phyloP scores from a whole-genome alignment of 495 filamentous ascomycete species.

The Neurospora sp. region DNA sequence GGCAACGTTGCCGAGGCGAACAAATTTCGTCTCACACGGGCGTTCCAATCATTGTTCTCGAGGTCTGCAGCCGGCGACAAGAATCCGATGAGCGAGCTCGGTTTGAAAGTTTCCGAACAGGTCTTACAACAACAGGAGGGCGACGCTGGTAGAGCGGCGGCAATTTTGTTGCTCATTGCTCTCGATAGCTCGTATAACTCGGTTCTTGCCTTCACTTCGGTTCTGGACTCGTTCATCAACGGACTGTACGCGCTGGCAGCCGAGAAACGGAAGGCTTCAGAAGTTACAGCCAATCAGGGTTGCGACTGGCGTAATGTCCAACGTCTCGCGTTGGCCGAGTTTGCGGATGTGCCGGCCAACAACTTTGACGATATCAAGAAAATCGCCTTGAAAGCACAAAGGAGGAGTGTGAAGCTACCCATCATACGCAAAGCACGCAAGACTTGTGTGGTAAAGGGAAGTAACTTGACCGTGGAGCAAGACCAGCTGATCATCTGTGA shows the following conservation, averaged over 20 bases:
- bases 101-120: constrained; percentile 1
- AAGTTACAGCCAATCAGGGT: not conserved
- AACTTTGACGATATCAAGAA: not conserved
- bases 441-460: not conserved
- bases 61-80: not conserved
- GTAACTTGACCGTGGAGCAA: not conserved
- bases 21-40: not conserved
- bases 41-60: not conserved
- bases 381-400: not conserved
- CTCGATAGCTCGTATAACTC: constrained; percentile 11
- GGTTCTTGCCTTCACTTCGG: constrained; percentile 3
- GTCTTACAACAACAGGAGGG: constrained; percentile 2
- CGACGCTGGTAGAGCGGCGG: constrained; percentile 2
- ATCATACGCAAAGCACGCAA: constrained; percentile 3
- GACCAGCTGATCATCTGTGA: constrained; percentile 7
- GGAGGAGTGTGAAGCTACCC: constrained; percentile 5
- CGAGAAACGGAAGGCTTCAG: not conserved
- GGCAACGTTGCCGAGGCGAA: constrained; percentile 2
- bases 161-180: constrained; percentile 7
- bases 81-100: constrained; percentile 7
- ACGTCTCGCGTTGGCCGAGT: not conserved
- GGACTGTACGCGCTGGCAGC: constrained; percentile 1
- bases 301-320: constrained; percentile 5
- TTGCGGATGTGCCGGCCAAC: not conserved
- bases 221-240: not conserved